Conservation (phyloP, 2,329 filamentous ascomycete genomes). For the Colletotrichum lini region DNA sequence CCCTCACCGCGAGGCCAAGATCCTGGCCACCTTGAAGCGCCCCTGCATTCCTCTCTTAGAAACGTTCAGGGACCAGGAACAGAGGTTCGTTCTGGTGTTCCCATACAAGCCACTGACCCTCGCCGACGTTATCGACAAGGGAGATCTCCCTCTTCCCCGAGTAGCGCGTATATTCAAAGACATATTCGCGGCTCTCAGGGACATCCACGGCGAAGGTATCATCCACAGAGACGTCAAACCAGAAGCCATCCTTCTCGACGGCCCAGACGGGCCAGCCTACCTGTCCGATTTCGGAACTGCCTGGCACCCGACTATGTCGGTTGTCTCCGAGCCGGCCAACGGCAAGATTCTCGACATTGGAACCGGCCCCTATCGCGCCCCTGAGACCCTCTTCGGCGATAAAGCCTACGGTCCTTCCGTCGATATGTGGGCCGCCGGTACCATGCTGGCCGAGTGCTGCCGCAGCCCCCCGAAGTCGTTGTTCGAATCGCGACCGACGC, state of each 20-base stretch:
- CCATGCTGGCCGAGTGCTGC: constrained; percentile 84
- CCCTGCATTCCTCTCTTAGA: constrained; percentile 78
- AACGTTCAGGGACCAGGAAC: constrained; percentile 79
- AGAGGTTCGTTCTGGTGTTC: constrained; percentile 84
- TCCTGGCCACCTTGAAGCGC: constrained; percentile 73
- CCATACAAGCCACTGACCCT: constrained; percentile 86
- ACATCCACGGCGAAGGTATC: constrained; percentile 82
- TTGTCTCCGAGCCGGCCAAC: constrained; percentile 72
- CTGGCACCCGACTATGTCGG: constrained; percentile 77
- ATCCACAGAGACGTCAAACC: constrained; percentile 97
- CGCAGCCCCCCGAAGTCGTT: constrained; percentile 71
- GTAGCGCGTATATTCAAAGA: constrained; percentile 70
- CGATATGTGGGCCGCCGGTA: constrained; percentile 92
- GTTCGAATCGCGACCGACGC: constrained; percentile 81
- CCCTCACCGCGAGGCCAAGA: constrained; percentile 82
- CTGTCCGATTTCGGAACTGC: constrained; percentile 94
- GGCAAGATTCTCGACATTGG: constrained; percentile 93
- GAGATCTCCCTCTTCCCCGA: constrained; percentile 50
- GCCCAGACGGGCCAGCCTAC: constrained; percentile 78
- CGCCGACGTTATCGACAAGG: constrained; percentile 72
- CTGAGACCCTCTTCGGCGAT: constrained; percentile 91
- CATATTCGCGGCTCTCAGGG: constrained; percentile 77
- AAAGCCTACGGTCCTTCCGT: constrained; percentile 78
- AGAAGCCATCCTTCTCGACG: constrained; percentile 84
- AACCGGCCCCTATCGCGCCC: constrained; percentile 90